These are phyloP conservation scores for Elaeis guineensis DNA, from an alignment of 176 grass and related monocot genomes.

Conservation along the genomic window DNA sequence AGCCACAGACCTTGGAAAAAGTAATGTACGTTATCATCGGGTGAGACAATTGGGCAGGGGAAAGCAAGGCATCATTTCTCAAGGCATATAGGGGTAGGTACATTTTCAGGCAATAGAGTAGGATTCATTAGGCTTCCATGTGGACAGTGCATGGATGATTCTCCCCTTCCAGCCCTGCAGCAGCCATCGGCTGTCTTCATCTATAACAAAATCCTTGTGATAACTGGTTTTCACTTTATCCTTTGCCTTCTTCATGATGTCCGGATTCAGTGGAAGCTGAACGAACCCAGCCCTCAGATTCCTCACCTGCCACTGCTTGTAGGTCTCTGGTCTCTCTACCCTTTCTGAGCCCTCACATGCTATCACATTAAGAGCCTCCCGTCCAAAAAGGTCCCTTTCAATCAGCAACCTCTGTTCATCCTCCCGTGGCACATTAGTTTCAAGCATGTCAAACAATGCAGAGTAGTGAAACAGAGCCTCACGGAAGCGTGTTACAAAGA, in stretches of 20 bases:
- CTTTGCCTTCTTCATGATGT: constrained; percentile 81
- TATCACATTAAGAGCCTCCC: constrained; percentile 91
- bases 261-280: constrained; percentile 47
- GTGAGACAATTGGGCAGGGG: too few relatives aligned
- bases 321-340: constrained; percentile 90
- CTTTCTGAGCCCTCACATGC: constrained; percentile 90
- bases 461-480: constrained; percentile 95
- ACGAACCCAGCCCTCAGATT: constrained; percentile 89
- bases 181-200: constrained; percentile 85
- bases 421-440: constrained; percentile 69
- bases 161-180: constrained; percentile 99
- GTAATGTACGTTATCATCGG: too few relatives aligned
- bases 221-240: constrained; percentile 79
- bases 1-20: too few relatives aligned
- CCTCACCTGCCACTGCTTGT: constrained; percentile 98
- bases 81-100: too few relatives aligned
- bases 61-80: too few relatives aligned
- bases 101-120: too few relatives aligned
- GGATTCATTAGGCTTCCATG: constrained; percentile 63
- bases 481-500: constrained; percentile 91
- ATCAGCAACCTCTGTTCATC: constrained; percentile 68
- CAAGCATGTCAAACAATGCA: constrained; percentile 85
- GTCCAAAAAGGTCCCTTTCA: constrained; percentile 78
- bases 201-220: constrained; percentile 97
- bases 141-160: constrained; percentile 83